phyloP scores from a whole-genome alignment of 2,329 filamentous ascomycete species.

The Penicillium expansum region DNA sequence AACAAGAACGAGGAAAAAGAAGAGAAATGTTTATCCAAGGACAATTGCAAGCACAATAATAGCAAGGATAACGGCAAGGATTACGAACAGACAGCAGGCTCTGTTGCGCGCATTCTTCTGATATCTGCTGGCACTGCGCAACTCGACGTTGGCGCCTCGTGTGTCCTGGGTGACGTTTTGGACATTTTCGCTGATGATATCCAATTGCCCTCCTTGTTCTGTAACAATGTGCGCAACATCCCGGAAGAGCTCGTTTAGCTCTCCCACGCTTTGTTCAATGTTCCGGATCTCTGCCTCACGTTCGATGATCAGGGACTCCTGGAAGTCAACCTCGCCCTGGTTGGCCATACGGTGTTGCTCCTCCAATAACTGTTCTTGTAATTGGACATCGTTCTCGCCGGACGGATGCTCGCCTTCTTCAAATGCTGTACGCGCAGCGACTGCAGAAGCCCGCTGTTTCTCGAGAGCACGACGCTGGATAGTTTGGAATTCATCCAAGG shows the following conservation, averaged over 20 bases:
- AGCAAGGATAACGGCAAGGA: constrained; percentile 81
- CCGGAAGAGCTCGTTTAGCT: constrained; percentile 93
- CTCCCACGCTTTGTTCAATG: constrained; percentile 93
- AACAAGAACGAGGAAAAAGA: constrained; percentile 6
- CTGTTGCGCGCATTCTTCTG: constrained; percentile 95
- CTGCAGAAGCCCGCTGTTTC: constrained; percentile 83
- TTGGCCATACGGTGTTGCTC: constrained; percentile 78
- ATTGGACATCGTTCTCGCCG: constrained; percentile 45
- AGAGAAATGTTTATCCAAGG: constrained; percentile 55
- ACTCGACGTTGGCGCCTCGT: constrained; percentile 77
- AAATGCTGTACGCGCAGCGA: constrained; percentile 75
- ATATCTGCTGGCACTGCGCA: constrained; percentile 81
- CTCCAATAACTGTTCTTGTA: constrained; percentile 66
- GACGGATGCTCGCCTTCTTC: constrained; percentile 50
- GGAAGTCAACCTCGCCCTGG: constrained; percentile 96
- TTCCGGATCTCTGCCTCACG: constrained; percentile 95
- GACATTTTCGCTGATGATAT: constrained; percentile 85
- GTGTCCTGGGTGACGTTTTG: constrained; percentile 79
- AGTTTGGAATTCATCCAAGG: constrained; percentile 84
- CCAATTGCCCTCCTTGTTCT: constrained; percentile 86
- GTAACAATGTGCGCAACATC: constrained; percentile 97
- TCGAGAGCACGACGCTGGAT: constrained; percentile 89
- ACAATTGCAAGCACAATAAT: constrained; percentile 87
- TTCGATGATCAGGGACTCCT: constrained; percentile 92
- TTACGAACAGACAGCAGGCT: constrained; percentile 85